Conservation (phyloP, 1,139 yeast genomes). For the Saccharomyces hybrid region DNA sequence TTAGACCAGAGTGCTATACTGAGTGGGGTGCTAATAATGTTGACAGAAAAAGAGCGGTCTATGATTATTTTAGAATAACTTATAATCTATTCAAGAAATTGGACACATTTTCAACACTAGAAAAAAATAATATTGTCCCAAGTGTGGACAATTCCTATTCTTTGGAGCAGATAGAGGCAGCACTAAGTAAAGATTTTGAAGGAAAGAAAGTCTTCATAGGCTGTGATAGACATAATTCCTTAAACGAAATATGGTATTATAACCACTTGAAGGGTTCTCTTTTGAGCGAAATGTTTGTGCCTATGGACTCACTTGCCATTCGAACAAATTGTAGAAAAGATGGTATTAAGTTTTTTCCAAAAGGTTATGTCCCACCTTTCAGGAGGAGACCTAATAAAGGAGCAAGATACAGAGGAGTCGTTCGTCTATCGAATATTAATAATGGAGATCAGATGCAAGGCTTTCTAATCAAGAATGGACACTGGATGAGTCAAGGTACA, state of each 20-base stretch:
- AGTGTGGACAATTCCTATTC: slow-evolving; percentile 54
- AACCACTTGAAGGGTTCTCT: slow-evolving; percentile 73
- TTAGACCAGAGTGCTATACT: slow-evolving; percentile 61
- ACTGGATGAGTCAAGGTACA: slow-evolving; percentile 75
- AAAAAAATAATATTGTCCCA: slow-evolving; percentile 62
- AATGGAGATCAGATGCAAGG: slow-evolving; percentile 35
- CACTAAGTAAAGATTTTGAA: slow-evolving; percentile 49
- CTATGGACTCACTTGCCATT: slow-evolving; percentile 49
- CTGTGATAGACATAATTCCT: slow-evolving; percentile 59
- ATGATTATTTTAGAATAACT: slow-evolving; percentile 67
- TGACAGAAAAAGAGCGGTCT: slow-evolving; percentile 48
- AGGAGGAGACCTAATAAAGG: slow-evolving; percentile 14
- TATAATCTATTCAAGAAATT: slow-evolving; percentile 54
- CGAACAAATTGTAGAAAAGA: slow-evolving; percentile 55
- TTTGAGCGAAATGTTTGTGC: slow-evolving; percentile 52
- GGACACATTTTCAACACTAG: slow-evolving; percentile 65
- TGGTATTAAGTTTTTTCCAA: slow-evolving; percentile 73
- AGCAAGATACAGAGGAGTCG: slow-evolving; percentile 36
- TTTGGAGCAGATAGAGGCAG: slow-evolving; percentile 53
- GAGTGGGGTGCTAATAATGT: slow-evolving; percentile 18
- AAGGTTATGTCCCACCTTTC: slow-evolving; percentile 38
- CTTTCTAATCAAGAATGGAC: slow-evolving; percentile 77
- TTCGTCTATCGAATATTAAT: slow-evolving; percentile 46
- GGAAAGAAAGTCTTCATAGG: slow-evolving; percentile 60
- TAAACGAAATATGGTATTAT: slow-evolving; percentile 88